Conservation (phyloP, 73 alveolate species). For the Tetrahymena elliotti region DNA sequence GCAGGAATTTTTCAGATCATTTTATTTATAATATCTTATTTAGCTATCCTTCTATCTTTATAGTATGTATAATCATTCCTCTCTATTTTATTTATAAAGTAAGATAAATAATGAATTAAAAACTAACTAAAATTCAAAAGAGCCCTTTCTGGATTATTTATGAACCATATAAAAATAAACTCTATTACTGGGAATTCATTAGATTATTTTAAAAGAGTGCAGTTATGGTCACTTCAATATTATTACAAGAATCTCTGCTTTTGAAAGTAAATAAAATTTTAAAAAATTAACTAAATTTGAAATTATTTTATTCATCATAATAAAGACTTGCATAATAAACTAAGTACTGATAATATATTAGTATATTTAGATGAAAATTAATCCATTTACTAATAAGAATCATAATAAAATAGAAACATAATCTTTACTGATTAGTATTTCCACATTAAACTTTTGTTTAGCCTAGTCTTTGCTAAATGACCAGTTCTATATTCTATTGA, state of each 20-base stretch:
- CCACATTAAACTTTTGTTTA: background rate
- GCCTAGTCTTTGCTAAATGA: background rate
- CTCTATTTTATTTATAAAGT: background rate
- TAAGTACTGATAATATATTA: background rate
- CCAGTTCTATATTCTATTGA: background rate
- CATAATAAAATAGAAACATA: background rate
- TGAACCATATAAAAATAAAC: background rate
- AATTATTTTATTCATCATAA: background rate
- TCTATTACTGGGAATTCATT: background rate
- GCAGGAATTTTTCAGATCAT: background rate
- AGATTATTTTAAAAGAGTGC: background rate
- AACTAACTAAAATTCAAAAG: background rate
- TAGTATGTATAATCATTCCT: background rate
- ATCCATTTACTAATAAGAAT: background rate
- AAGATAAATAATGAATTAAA: background rate
- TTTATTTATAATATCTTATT: background rate
- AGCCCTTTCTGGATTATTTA: background rate
- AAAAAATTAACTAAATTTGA: background rate
- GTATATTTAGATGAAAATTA: background rate
- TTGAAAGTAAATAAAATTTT: background rate
- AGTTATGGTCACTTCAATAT: background rate
- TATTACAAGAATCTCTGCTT: background rate
- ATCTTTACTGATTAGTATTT: background rate
- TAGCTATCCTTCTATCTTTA: background rate
- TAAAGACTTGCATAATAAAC: background rate